Evolutionary conservation across 148 eudicot genomes (phyloP), one percentile per base, ranked within the genome.

Genomic region (Dysphania ambrosioides): DNA sequence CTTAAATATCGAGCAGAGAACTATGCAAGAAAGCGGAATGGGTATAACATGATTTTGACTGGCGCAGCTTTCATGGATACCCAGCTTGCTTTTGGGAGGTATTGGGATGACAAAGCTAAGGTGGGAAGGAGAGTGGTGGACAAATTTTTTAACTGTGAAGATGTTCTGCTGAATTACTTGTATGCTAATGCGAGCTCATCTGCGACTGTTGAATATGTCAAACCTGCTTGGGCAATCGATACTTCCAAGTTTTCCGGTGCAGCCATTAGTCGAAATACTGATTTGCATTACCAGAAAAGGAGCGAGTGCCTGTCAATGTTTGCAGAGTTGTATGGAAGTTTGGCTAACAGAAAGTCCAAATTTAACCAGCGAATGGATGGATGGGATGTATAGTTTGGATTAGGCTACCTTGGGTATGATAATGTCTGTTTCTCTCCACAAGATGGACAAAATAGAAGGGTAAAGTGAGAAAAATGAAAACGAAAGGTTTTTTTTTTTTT

Each of bases 51-150:
- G 92, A 92, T 95, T 72, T 66, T 95, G 68, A 95, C 97, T 0
- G 97, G 99, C 80, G 99, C 99, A 12, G 99, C 99, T 42, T 95
- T 92, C 72, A 41, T 95, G 55, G 97, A 95, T 70, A 66, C 68
- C 9, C 75, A 81, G 30, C 42, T 80, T 38, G 99, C 97, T 15
- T 92, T 90, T 38, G 41, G 61, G 49, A 86, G 85, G 88, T 95
- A 92, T 49, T 95, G 99, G 99, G 88, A 97, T 61, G 83, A 83
- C 53, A 80, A 88, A 44, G 96, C 92, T 0, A 84, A 49, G 76
- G 81, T 67, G 2, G 99, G 97, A 19, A 86, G 99, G 77, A 72
- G 30, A 31, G 71, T 89, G 63, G 99, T 95, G 66, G 94, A 95
- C 71, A 80, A 76, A 68, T 41, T 73, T 36, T 95, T 95, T 8